Evolutionary conservation across 2,329 filamentous ascomycete genomes (phyloP).

Genomic region (Epichloe sylvatica): DNA sequence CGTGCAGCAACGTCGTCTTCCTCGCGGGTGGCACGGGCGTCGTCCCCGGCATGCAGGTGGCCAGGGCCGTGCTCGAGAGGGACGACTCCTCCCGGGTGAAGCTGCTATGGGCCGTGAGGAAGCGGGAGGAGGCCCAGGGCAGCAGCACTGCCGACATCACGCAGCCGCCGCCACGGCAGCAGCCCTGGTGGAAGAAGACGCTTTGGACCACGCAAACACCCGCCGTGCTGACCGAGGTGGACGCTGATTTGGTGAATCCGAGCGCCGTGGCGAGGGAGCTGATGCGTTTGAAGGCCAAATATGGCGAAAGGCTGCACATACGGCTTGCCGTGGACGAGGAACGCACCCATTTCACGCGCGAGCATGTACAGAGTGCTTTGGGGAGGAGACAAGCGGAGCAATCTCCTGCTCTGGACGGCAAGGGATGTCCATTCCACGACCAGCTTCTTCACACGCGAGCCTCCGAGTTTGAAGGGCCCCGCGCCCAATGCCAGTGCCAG

Average conservation of each 20-base stretch:
- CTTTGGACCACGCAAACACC: conserved; percentile 8
- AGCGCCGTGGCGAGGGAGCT: conserved; percentile 49
- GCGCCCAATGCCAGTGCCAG: conserved; percentile 13
- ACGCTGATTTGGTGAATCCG: conserved; percentile 11
- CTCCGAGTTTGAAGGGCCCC: conserved; percentile 19
- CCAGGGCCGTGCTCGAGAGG: conserved; percentile 42
- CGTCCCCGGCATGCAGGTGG: conserved; percentile 74
- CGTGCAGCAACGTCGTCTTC: conserved; percentile 49
- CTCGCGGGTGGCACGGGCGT: conserved; percentile 88
- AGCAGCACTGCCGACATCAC: background rate
- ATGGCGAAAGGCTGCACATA: conserved; percentile 45
- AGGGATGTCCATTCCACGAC: conserved; percentile 18
- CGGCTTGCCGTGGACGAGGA: conserved; percentile 78
- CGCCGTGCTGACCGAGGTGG: conserved; percentile 10
- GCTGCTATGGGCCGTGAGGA: conserved; percentile 67
- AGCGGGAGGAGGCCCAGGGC: conserved; percentile 39
- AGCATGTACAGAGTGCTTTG: conserved; percentile 29
- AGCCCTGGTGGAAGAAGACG: conserved; percentile 17
- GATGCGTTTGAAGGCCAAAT: conserved; percentile 42
- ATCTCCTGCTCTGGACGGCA: background rate
- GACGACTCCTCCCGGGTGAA: conserved; percentile 31
- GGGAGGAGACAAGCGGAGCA: background rate
- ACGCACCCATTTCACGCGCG: conserved; percentile 45
- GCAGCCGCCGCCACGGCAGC: background rate
- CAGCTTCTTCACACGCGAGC: conserved; percentile 15